Conservation (phyloP, 495 filamentous ascomycete genomes). For the Aspergillus bertholletiae region DNA sequence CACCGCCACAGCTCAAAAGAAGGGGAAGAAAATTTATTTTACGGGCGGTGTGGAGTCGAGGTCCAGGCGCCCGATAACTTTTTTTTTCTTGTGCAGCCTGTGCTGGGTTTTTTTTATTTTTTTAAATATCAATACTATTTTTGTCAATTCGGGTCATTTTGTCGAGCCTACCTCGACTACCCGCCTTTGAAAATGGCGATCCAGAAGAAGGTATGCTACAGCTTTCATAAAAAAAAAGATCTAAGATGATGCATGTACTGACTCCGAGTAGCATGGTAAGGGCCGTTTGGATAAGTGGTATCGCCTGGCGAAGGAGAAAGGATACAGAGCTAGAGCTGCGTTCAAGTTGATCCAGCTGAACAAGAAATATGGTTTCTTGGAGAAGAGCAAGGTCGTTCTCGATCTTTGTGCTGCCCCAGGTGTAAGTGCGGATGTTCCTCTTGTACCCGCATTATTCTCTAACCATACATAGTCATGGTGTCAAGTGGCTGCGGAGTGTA, state of each 20-base stretch:
- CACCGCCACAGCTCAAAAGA: constrained; percentile 10
- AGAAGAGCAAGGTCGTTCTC: constrained; percentile 90
- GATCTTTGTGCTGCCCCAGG: constrained; percentile 98
- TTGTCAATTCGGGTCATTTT: constrained; percentile 16
- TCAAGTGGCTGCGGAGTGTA: constrained; percentile 94
- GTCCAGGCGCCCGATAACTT: constrained; percentile 16
- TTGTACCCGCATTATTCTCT: constrained; percentile 23
- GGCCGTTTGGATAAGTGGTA: constrained; percentile 99
- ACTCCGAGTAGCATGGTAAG: constrained; percentile 72
- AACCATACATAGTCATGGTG: constrained; percentile 72
- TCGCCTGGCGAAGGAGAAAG: constrained; percentile 95
- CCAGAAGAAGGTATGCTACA: constrained; percentile 78
- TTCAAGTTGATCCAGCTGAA: constrained; percentile 99
- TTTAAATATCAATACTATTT: constrained; percentile 4
- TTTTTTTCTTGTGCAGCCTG: constrained; percentile 14
- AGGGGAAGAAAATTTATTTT: constrained; percentile 13
- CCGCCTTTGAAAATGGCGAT: constrained; percentile 69
- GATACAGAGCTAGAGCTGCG: constrained; percentile 91
- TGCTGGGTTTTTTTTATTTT: background rate
- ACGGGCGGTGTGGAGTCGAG: constrained; percentile 11
- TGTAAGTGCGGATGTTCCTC: constrained; percentile 48
- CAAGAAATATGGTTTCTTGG: constrained; percentile 96
- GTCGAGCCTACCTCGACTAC: constrained; percentile 22
- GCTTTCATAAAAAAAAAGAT: no score
- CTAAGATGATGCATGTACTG: no score